Percentiles rank a stretch among this genome's conserved stretches.
phyloP scores from a whole-genome alignment of 139 green algal species.

The Eudorina sp. region DNA sequence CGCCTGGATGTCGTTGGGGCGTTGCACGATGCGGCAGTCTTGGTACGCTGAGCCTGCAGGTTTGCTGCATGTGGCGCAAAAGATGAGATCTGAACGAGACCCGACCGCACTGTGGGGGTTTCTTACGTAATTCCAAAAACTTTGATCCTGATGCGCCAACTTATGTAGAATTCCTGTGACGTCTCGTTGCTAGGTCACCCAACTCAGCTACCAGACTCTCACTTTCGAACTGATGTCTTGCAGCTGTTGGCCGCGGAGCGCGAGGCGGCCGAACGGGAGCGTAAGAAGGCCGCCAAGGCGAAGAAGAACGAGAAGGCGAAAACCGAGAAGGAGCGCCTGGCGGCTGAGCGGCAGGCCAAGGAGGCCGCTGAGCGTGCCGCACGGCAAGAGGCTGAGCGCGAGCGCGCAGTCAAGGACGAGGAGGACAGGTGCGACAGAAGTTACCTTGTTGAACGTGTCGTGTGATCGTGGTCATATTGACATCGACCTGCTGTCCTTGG shows the following conservation, averaged over 20 bases:
- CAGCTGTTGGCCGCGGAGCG: constrained; percentile 62
- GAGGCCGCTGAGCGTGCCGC: constrained; percentile 55
- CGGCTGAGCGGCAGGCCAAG: constrained; percentile 60
- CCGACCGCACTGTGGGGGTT: constrained; percentile 36
- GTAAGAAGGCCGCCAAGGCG: constrained; percentile 61
- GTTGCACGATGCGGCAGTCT: no score
- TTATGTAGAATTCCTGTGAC: no score
- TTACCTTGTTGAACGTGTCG: no score
- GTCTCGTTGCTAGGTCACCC: no score
- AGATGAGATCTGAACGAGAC: constrained; percentile 43
- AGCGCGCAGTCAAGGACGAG: constrained; percentile 40
- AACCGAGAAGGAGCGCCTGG: constrained; percentile 72
- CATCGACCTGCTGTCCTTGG: no score
- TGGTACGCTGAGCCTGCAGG: no score
- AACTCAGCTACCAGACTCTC: no score
- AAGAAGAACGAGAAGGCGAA: constrained; percentile 75
- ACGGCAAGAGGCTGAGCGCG: constrained; percentile 53
- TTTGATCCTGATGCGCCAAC: constrained; percentile 62
- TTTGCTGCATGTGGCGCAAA: background rate
- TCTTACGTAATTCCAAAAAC: constrained; percentile 35
- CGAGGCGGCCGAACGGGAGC: constrained; percentile 64
- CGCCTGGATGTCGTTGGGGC: no score
- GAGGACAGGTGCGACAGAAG: constrained; percentile 35
- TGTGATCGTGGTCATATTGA: no score
- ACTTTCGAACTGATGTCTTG: no score